phyloP scores from a whole-genome alignment of 768 basidiomycete species.

The Cystofilobasidium macerans region DNA sequence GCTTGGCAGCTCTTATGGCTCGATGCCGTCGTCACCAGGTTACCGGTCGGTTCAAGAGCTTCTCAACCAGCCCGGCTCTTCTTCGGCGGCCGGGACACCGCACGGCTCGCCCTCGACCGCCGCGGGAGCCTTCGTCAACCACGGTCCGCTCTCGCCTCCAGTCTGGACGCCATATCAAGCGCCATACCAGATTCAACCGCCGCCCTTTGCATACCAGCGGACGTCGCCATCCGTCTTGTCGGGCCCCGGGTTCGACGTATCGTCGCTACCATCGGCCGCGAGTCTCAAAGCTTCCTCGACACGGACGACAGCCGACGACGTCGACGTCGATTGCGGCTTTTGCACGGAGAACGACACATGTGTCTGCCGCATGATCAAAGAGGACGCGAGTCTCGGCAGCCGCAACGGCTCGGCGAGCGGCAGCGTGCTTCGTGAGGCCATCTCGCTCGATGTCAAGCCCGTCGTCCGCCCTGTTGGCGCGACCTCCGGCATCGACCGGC shows the following conservation, averaged over 20 bases:
- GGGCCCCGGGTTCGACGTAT: background rate
- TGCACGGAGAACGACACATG: slow-evolving; percentile 57
- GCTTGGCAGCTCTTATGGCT: background rate
- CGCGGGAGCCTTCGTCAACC: background rate
- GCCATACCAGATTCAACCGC: background rate
- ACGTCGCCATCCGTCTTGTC: background rate
- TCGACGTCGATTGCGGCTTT: slow-evolving; percentile 52
- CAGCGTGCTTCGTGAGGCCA: slow-evolving; percentile 5
- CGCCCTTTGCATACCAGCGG: background rate
- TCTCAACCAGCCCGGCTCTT: background rate
- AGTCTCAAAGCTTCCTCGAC: background rate
- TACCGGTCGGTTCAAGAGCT: slow-evolving; percentile 1
- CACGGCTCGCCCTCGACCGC: background rate
- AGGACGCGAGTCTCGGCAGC: slow-evolving; percentile 22
- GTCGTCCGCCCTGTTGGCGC: too few species aligned
- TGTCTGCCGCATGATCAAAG: slow-evolving; percentile 55
- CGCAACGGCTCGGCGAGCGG: background rate
- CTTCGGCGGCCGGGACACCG: background rate
- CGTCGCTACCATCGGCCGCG: background rate
- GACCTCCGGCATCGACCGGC: slow-evolving; percentile 19
- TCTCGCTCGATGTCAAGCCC: background rate
- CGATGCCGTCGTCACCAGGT: background rate
- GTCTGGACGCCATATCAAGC: slow-evolving; percentile 3
- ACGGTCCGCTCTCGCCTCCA: background rate
- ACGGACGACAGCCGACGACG: slow-evolving; percentile 2